Evolutionary conservation across 75 land plant genomes (phyloP).

Genomic region (Gnetum montanum): DNA sequence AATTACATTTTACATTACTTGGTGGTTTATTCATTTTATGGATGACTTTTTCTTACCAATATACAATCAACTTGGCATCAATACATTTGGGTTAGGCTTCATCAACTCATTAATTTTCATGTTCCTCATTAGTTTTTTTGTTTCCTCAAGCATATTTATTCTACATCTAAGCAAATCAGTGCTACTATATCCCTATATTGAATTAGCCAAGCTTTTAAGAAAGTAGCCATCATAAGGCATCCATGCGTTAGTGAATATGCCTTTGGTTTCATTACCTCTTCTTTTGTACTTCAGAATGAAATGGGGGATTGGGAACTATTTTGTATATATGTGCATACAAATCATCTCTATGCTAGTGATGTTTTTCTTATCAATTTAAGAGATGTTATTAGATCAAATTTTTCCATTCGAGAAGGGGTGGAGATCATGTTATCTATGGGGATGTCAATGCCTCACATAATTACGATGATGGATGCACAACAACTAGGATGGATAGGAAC

Average conservation of each 20-base stretch:
- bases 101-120: conserved; percentile 71
- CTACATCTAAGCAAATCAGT: conserved; percentile 85
- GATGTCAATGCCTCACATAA: no score
- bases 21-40: conserved; percentile 83
- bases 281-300: conserved; percentile 24
- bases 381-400: conserved; percentile 60
- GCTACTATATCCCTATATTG: conserved; percentile 74
- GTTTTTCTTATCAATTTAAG: conserved; percentile 49
- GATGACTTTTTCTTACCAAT: conserved; percentile 81
- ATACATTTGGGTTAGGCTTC: conserved; percentile 67
- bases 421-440: conserved; percentile 26
- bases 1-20: conserved; percentile 74
- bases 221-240: no score
- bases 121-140: conserved; percentile 72
- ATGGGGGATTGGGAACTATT: conserved; percentile 61
- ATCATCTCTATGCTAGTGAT: conserved; percentile 74
- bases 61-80: conserved; percentile 60
- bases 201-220: conserved; percentile 7
- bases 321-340: conserved; percentile 74
- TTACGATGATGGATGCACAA: no score
- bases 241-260: conserved; percentile 47
- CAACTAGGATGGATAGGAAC: no score
- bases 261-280: no score
- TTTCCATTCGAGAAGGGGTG: conserved; percentile 72
- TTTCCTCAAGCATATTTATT: conserved; percentile 85